phyloP scores from a whole-genome alignment of 2,329 filamentous ascomycete genomes.

The Ascochyta rabiei region DNA sequence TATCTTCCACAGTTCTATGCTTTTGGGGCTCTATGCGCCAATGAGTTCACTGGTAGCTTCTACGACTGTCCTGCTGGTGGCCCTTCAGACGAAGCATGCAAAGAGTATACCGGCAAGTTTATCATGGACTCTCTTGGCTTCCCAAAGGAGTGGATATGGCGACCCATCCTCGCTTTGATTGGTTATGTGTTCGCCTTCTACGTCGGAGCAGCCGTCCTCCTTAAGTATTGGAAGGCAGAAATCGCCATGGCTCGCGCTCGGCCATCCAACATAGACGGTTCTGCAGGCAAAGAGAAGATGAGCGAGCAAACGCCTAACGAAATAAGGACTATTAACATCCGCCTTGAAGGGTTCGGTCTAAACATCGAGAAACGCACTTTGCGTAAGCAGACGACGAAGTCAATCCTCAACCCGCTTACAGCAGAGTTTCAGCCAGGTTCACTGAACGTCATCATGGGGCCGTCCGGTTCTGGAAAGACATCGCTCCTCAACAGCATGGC shows the following conservation, averaged over 20 bases:
- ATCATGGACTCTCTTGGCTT: slow-evolving; percentile 74
- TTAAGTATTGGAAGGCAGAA: slow-evolving; percentile 69
- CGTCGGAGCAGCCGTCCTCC: slow-evolving; percentile 63
- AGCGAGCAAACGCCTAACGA: slow-evolving; percentile 58
- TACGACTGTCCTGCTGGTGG: slow-evolving; percentile 74
- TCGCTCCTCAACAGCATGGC: slow-evolving; percentile 77
- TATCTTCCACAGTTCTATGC: slow-evolving; percentile 63
- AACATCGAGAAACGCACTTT: slow-evolving; percentile 66
- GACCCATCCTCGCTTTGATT: slow-evolving; percentile 68
- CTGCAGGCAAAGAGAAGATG: slow-evolving; percentile 74
- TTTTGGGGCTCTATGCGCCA: slow-evolving; percentile 72
- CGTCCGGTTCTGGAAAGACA: slow-evolving; percentile 78
- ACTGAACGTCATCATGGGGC: slow-evolving; percentile 80
- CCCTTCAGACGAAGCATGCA: slow-evolving; percentile 68
- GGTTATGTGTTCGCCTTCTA: slow-evolving; percentile 70
- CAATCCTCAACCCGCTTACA: slow-evolving; percentile 70
- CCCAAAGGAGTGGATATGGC: slow-evolving; percentile 68
- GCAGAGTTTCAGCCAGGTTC: slow-evolving; percentile 70
- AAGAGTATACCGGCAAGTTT: slow-evolving; percentile 71
- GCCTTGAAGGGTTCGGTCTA: slow-evolving; percentile 68
- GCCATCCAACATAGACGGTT: slow-evolving; percentile 61
- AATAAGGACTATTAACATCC: slow-evolving; percentile 67
- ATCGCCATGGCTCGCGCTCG: slow-evolving; percentile 72
- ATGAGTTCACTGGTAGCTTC: slow-evolving; percentile 74
- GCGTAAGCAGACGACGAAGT: slow-evolving; percentile 55